A percentile compares a stretch with the other conserved stretches of the same genome.
These are phyloP conservation scores for Quercus alba DNA, from an alignment of 306 rosid genomes.

Conservation along the genomic window DNA sequence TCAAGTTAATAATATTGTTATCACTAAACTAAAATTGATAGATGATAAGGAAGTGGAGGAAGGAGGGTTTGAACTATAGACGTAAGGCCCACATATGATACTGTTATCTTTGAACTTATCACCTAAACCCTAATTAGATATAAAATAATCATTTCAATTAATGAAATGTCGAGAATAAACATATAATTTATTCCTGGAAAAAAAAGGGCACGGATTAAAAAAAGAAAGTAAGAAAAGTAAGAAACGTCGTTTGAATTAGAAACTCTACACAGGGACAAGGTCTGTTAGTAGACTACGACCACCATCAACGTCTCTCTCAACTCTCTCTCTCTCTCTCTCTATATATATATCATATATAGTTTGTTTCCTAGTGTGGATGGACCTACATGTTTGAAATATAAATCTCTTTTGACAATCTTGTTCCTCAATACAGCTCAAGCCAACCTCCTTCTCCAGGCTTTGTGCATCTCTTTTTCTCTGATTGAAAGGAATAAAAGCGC, in stretches of 20 bases:
- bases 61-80: no score
- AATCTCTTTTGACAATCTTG: conserved; percentile 19
- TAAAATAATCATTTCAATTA: no score
- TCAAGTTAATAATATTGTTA: no score
- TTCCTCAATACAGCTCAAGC: conserved; percentile 39
- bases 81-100: fast-evolving
- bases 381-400: conserved; percentile 36
- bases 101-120: no score
- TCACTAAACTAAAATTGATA: no score
- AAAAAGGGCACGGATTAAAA: background rate
- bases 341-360: background rate
- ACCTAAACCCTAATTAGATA: no score
- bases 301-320: background rate
- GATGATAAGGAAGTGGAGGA: no score
- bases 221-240: background rate
- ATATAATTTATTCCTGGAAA: background rate
- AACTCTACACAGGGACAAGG: background rate
- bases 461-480: conserved; percentile 2
- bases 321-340: background rate
- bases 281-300: conserved; percentile 5
- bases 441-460: conserved; percentile 27
- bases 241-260: no score
- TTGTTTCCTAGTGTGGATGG: conserved; percentile 23
- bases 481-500: background rate
- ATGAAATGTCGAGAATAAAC: background rate